Evolutionary conservation across 306 rosid genomes (phyloP).

Genomic region (Urtica urens): DNA sequence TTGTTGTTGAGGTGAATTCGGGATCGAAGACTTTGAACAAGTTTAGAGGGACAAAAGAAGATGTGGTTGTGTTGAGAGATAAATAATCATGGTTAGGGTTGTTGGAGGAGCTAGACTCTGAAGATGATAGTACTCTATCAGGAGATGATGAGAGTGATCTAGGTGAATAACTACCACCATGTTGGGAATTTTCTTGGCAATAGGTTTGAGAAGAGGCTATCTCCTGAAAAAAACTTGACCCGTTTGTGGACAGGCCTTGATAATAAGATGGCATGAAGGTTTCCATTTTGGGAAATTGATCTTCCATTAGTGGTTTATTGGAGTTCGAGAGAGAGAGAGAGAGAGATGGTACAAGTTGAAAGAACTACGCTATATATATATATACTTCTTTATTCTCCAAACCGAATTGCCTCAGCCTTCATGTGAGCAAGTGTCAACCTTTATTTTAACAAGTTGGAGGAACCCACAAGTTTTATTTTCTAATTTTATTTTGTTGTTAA

Average conservation of each 20-base stretch:
- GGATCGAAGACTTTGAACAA: slow-evolving; percentile 60
- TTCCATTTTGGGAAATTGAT: slow-evolving; percentile 49
- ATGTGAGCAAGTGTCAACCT: slow-evolving; percentile 24
- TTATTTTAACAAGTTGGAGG: slow-evolving; percentile 20
- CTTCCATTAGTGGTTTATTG: slow-evolving; percentile 27
- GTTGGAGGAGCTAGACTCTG: slow-evolving; percentile 25
- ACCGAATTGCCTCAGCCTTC: slow-evolving; percentile 32
- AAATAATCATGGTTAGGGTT: background rate
- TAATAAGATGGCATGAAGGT: slow-evolving; percentile 44
- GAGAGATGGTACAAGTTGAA: slow-evolving; percentile 28
- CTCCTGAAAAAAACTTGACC: slow-evolving; percentile 39
- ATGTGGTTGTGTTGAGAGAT: slow-evolving; percentile 9
- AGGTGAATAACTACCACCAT: background rate
- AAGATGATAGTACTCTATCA: slow-evolving; percentile 3
- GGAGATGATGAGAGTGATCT: slow-evolving; percentile 9
- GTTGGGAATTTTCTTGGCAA: background rate
- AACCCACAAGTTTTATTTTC: too few relatives aligned
- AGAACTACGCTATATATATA: slow-evolving; percentile 21
- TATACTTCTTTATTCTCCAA: slow-evolving; percentile 12
- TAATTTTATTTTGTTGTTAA: slow-evolving; percentile 29
- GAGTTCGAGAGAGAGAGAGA: slow-evolving; percentile 17
- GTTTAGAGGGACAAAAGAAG: slow-evolving; percentile 38
- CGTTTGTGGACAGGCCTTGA: slow-evolving; percentile 30
- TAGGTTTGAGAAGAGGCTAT: slow-evolving; percentile 30
- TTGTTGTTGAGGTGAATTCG: slow-evolving; percentile 10